These are phyloP conservation scores for Neurospora sp. DNA, from an alignment of 495 filamentous ascomycete genomes.

Conservation along the genomic window DNA sequence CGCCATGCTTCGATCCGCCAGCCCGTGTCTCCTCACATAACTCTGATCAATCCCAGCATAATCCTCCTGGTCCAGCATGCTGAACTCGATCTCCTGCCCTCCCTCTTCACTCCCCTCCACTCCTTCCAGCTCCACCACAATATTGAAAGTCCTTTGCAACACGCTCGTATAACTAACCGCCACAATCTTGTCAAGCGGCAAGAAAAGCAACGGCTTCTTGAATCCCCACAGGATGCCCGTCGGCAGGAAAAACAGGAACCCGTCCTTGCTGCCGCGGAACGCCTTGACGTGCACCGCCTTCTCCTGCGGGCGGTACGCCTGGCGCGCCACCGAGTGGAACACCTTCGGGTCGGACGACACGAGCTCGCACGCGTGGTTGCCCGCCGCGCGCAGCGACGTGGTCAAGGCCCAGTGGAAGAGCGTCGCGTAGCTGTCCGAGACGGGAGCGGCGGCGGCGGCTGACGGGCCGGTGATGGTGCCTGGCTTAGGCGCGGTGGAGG, in stretches of 20 bases:
- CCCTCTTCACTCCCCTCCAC: slow-evolving; percentile 28
- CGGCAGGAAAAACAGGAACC: slow-evolving; percentile 81
- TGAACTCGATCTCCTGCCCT: slow-evolving; percentile 67
- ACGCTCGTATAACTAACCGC: slow-evolving; percentile 84
- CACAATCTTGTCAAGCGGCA: slow-evolving; percentile 67
- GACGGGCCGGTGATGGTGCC: slow-evolving; percentile 38
- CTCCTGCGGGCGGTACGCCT: slow-evolving; percentile 81
- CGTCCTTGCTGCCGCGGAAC: slow-evolving; percentile 89
- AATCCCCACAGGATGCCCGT: slow-evolving; percentile 87
- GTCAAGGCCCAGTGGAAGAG: slow-evolving; percentile 54
- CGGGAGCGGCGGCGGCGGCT: slow-evolving; percentile 36
- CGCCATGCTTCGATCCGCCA: slow-evolving; percentile 89
- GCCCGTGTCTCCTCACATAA: slow-evolving; percentile 68
- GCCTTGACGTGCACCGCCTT: slow-evolving; percentile 88
- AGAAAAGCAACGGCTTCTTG: slow-evolving; percentile 87
- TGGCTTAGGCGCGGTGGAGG: slow-evolving; percentile 60
- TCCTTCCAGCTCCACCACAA: slow-evolving; percentile 56
- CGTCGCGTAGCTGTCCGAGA: slow-evolving; percentile 50
- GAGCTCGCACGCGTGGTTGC: slow-evolving; percentile 46
- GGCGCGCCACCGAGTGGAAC: slow-evolving; percentile 66
- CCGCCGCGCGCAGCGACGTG: slow-evolving; percentile 45
- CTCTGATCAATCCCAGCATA: slow-evolving; percentile 66
- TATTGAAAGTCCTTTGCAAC: slow-evolving; percentile 87
- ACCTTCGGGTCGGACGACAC: slow-evolving; percentile 59
- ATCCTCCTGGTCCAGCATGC: slow-evolving; percentile 80